Evolutionary conservation across 495 filamentous ascomycete genomes (phyloP), one percentile per base, ranked within the genome.

Genomic region (Letharia columbiana): DNA sequence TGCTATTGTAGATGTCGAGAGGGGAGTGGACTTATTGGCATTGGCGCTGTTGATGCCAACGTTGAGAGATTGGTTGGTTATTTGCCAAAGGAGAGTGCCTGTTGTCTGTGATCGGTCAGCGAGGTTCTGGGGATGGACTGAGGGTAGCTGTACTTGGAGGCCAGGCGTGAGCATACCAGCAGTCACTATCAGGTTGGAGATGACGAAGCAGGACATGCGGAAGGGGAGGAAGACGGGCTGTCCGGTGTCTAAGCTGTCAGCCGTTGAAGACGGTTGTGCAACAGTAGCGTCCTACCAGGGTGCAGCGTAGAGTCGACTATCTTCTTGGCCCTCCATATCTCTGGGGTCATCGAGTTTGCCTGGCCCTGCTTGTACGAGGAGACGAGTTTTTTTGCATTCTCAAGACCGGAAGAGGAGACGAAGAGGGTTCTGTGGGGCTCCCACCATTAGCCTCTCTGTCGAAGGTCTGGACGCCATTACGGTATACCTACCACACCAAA

Each of bases 11-110:
- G 86, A 84, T 66, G 83, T 82, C 39, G 90, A 89, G 4, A 97
- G 82, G 0, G 92, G 89, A 2, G 91, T 90, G 23, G 91, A 95
- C 73, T 98, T 98, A 83, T 98, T 98, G 49, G 94, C 89, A 76
- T 98, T 98, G 73, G 92, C 87, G 75, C 84, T 89, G 83, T 98
- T 98, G 81, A 98, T 94, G 52, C 90, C 92, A 23, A 98, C 94
- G 73, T 98, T 98, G 67, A 98, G 89, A 17, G 91, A 96, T 75
- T 98, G 94, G 77, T 98, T 98, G 56, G 90, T 85, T 63, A 96
- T 86, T 80, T 98, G 94, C 94, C 94, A 98, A 68, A 87, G 86
- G 44, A 98, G 82, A 10, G 91, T 96, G 40, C 93, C 94, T 33
- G 86, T 84, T 50, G 90, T 97, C 86, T 92, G 66, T 50, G 39